phyloP scores from a whole-genome alignment of 495 filamentous ascomycete species.

The Coniosporium apollinis region DNA sequence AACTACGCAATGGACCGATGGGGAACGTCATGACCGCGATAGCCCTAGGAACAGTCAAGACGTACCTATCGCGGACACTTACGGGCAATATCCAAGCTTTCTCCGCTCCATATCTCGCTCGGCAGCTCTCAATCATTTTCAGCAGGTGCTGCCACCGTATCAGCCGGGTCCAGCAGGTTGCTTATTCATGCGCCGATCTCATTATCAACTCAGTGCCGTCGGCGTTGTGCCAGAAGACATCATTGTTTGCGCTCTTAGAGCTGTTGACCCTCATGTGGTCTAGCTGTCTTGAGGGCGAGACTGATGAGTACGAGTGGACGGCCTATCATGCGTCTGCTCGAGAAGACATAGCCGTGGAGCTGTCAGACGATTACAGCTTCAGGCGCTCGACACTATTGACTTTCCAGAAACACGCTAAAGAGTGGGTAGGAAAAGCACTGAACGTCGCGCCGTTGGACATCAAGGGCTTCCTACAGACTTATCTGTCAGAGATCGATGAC shows the following conservation, averaged over 20 bases:
- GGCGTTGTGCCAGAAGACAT: constrained; percentile 72
- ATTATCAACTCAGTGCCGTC: constrained; percentile 75
- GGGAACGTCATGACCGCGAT: constrained; percentile 77
- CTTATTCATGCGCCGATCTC: constrained; percentile 61
- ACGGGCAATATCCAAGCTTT: constrained; percentile 54
- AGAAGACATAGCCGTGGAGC: constrained; percentile 62
- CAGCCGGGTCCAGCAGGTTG: constrained; percentile 70
- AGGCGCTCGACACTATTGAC: constrained; percentile 58
- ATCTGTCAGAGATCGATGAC: constrained; percentile 84
- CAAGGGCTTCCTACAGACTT: constrained; percentile 83
- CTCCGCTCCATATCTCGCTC: constrained; percentile 69
- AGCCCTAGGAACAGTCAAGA: constrained; percentile 50
- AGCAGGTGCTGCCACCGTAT: constrained; percentile 84
- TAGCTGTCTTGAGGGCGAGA: constrained; percentile 83
- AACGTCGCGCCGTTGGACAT: constrained; percentile 84
- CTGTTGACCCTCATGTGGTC: constrained; percentile 85
- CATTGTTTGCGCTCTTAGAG: constrained; percentile 81
- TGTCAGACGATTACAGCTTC: constrained; percentile 76
- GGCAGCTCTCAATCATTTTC: constrained; percentile 71
- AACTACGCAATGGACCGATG: constrained; percentile 60
- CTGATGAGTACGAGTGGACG: constrained; percentile 80
- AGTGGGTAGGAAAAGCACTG: constrained; percentile 64
- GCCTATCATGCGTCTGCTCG: constrained; percentile 58
- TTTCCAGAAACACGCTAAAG: constrained; percentile 60
- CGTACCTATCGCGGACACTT: constrained; percentile 56